A percentile compares a stretch with the other conserved stretches of the same genome.
These are phyloP conservation scores for Dicorynia guianensis DNA, from an alignment of 306 rosid species.

Conservation along the genomic window DNA sequence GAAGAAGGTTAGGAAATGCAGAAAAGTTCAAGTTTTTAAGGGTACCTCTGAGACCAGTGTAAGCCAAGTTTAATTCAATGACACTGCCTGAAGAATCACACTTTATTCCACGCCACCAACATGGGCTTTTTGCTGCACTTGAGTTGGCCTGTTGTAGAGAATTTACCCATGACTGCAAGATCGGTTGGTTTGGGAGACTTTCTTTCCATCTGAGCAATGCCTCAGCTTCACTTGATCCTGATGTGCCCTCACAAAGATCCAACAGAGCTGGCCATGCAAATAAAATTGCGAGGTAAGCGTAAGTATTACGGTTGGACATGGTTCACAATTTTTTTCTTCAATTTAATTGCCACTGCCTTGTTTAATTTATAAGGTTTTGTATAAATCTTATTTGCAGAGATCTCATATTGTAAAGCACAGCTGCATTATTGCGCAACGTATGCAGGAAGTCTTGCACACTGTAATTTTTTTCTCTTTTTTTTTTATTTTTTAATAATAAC, in stretches of 20 bases:
- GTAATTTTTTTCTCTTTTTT: too few species aligned
- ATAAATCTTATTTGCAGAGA: too few species aligned
- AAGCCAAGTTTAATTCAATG: conserved; percentile 30
- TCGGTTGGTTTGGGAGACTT: conserved; percentile 53
- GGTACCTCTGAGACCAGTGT: conserved; percentile 47
- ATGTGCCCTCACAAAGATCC: conserved; percentile 1
- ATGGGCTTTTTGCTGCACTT: conserved; percentile 42
- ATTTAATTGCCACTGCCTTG: too few species aligned
- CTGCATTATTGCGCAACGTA: too few species aligned
- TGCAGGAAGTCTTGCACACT: too few species aligned
- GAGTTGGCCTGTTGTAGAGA: conserved; percentile 16
- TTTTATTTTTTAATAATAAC: too few species aligned
- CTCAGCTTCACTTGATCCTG: conserved; percentile 45
- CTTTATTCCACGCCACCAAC: conserved; percentile 62
- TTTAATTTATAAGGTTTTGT: too few species aligned
- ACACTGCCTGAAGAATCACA: conserved; percentile 52
- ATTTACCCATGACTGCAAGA: conserved; percentile 53
- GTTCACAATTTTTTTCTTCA: background rate
- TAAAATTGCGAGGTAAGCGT: background rate
- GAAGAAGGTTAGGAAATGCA: conserved; percentile 51
- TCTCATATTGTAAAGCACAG: too few species aligned
- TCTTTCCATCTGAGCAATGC: conserved; percentile 63
- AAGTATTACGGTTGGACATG: conserved; percentile 25
- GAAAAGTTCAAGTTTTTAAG: conserved; percentile 49
- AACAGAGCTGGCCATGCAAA: conserved; percentile 4